These are phyloP conservation scores for Liriodendron chinense DNA, from an alignment of 164 flowering plant genomes.

Conservation along the genomic window DNA sequence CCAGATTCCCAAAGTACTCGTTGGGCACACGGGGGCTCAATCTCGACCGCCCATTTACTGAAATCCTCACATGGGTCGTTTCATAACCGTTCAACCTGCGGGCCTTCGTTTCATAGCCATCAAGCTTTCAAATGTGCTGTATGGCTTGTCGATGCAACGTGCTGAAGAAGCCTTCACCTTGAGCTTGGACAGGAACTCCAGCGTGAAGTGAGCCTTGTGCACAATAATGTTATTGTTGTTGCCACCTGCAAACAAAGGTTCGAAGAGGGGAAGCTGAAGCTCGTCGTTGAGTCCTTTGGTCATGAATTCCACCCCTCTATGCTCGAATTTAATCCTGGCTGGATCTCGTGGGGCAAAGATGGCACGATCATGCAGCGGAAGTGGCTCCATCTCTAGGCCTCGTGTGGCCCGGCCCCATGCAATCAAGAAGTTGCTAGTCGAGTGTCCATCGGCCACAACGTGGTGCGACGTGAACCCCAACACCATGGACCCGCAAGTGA, in stretches of 20 bases:
- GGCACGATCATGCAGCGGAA: constrained; percentile 23
- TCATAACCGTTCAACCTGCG: constrained; percentile 18
- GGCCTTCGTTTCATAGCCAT: too few species aligned
- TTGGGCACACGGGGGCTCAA: constrained; percentile 1
- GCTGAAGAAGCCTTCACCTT: not conserved
- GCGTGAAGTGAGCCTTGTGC: not conserved
- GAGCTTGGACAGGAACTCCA: constrained; percentile 10
- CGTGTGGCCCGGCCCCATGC: constrained; percentile 32
- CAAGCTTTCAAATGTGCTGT: constrained; percentile 28
- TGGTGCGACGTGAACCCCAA: constrained; percentile 32
- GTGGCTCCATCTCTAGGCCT: constrained; percentile 23
- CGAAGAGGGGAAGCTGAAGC: constrained; percentile 13
- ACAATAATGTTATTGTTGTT: constrained; percentile 10
- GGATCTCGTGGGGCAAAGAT: constrained; percentile 27
- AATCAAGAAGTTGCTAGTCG: constrained; percentile 29
- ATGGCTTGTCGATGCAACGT: not conserved
- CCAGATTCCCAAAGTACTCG: constrained; percentile 8
- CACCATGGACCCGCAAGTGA: constrained; percentile 32
- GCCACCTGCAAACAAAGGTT: constrained; percentile 24
- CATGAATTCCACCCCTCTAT: constrained; percentile 27
- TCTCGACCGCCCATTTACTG: constrained; percentile 31
- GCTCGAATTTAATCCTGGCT: constrained; percentile 23
- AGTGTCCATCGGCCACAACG: constrained; percentile 29
- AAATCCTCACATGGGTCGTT: constrained; percentile 22
- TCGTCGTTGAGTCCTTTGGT: constrained; percentile 10